Evolutionary conservation across 108 stramenopile genomes (phyloP).

Genomic region (Parietichytrium sp.): DNA sequence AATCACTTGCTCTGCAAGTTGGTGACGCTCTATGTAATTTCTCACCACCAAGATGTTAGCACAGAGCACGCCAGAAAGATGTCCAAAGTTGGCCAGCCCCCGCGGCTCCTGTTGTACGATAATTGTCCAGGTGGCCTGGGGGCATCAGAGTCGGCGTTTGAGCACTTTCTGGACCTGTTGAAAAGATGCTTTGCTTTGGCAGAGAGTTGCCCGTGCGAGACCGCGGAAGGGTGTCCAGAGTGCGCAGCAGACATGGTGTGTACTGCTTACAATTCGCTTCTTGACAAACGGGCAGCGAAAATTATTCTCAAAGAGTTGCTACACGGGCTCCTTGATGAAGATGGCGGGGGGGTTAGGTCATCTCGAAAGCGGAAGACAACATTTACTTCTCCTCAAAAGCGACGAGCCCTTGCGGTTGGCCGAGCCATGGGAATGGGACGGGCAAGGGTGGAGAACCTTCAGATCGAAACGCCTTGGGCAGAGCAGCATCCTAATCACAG

Average conservation of each 20-base stretch:
- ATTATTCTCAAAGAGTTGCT: slow-evolving; percentile 38
- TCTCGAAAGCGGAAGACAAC: background rate
- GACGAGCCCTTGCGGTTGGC: background rate
- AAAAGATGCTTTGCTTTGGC: background rate
- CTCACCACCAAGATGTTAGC: slow-evolving; percentile 68
- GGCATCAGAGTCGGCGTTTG: slow-evolving; percentile 52
- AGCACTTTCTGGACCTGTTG: background rate
- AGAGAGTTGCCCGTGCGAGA: background rate
- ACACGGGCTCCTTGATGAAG: background rate
- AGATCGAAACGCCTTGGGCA: background rate
- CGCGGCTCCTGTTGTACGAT: slow-evolving; percentile 58
- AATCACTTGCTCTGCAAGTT: slow-evolving; percentile 85
- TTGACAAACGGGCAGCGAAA: slow-evolving; percentile 38
- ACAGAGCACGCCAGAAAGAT: slow-evolving; percentile 46
- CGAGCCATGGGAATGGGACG: slow-evolving; percentile 27
- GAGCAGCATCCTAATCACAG: background rate
- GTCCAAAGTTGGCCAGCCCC: slow-evolving; percentile 49
- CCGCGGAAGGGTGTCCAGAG: slow-evolving; percentile 19
- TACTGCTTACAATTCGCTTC: slow-evolving; percentile 34
- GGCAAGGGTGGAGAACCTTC: background rate
- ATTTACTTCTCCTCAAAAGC: background rate
- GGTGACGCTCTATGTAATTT: slow-evolving; percentile 81
- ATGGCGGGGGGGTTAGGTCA: background rate
- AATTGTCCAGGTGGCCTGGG: slow-evolving; percentile 62
- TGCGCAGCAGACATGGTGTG: slow-evolving; percentile 37